phyloP scores from a whole-genome alignment of 2,329 filamentous ascomycete genomes.

The Sclerotinia minor region DNA sequence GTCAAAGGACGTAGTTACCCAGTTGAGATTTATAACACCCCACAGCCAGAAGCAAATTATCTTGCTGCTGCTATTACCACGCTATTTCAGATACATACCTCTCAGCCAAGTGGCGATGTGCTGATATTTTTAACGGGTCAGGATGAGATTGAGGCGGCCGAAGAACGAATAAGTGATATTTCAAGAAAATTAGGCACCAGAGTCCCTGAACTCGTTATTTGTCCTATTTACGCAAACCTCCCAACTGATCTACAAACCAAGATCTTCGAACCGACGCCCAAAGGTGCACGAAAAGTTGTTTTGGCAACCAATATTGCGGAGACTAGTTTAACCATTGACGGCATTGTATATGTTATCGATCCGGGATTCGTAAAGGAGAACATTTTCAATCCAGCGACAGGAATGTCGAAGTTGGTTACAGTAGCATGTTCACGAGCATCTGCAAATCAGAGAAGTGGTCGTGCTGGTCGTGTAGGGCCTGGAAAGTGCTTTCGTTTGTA shows the following conservation, averaged over 20 bases:
- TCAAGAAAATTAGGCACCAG: slow-evolving; percentile 81
- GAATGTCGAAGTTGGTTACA: slow-evolving; percentile 89
- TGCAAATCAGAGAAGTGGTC: slow-evolving; percentile 88
- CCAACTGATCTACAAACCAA: slow-evolving; percentile 88
- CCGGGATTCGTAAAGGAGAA: slow-evolving; percentile 96
- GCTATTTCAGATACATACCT: slow-evolving; percentile 91
- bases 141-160: slow-evolving; percentile 90
- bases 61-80: slow-evolving; percentile 88
- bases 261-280: slow-evolving; percentile 91
- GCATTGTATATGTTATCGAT: slow-evolving; percentile 94
- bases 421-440: slow-evolving; percentile 90
- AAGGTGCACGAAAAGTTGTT: slow-evolving; percentile 83
- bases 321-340: slow-evolving; percentile 92
- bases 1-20: slow-evolving; percentile 87
- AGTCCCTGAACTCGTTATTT: slow-evolving; percentile 83
- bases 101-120: slow-evolving; percentile 82
- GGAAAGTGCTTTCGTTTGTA: slow-evolving; percentile 94
- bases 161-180: slow-evolving; percentile 81
- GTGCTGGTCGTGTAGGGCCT: slow-evolving; percentile 86
- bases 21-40: slow-evolving; percentile 88
- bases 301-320: slow-evolving; percentile 97
- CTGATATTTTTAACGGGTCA: slow-evolving; percentile 93
- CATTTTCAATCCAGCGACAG: slow-evolving; percentile 84
- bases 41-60: slow-evolving; percentile 91
- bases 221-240: slow-evolving; percentile 91